Evolutionary conservation across 2,329 filamentous ascomycete species (phyloP), one percentile per base, ranked within the genome.

Genomic region (Trichoderma atrobrunneum): DNA sequence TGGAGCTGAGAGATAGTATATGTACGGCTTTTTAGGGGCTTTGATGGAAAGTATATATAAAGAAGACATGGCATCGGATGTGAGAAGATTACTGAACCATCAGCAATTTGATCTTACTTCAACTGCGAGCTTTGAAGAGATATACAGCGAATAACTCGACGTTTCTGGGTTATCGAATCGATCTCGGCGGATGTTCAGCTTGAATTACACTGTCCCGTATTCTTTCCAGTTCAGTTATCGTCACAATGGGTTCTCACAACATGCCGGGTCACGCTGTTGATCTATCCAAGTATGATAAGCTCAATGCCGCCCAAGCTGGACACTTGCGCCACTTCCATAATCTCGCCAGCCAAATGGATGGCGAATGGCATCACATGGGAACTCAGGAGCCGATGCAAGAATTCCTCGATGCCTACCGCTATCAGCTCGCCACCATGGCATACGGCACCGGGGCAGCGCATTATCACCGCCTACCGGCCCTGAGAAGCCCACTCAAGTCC

Each of bases 381-480:
- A 69, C 75, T 24, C 76, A 80, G 64, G 80, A 83, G 14, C 78
- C 80, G 7, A 76, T 74, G 14, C 81, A 84, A 72, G 83, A 84
- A 70, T 83, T 78, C 67, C 69, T 78, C 63, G 78, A 80, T 54
- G 78, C 79, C 16, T 79, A 81, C 61, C 80, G 82, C 11, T 84
- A 84, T 73, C 81, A 84, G 73, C 73, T 84, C 16, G 81, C 82
- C 1, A 81, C 78, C 3, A 84, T 84, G 80, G 76, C 78, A 21
- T 85, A 85, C 70, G 82, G 78, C 3, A 73, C 79, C 0, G 79
- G 77, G 0, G 73, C 76, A 1, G 77, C 82, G 1, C 83, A 84
- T 73, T 84, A 81, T 67, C 80, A 84, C 72, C 81, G 78, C 6
- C 74, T 81, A 14, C 81, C 82, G 0, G 78, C 78, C 18, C 65